Conservation (phyloP, 2,329 filamentous ascomycete genomes). For the Fusarium cyanostomum region DNA sequence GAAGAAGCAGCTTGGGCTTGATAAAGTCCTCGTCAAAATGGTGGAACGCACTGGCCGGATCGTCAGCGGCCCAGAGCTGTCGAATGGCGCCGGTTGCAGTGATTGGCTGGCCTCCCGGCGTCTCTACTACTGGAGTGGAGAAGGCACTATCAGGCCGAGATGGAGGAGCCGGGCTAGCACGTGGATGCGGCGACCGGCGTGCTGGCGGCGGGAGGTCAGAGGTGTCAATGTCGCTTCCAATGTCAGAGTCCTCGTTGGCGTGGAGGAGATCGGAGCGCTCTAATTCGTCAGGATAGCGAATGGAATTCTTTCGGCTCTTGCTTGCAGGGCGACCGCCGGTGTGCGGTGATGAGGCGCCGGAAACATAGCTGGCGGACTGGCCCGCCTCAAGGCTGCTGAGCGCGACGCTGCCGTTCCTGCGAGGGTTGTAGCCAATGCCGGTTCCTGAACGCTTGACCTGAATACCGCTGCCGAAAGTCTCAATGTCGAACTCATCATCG, state of each 20-base stretch:
- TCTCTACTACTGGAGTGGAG: constrained; percentile 44
- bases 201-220: constrained; percentile 73
- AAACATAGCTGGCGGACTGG: constrained; percentile 60
- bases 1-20: constrained; percentile 88
- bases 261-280: constrained; percentile 68
- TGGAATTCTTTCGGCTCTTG: constrained; percentile 63
- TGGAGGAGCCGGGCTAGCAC: constrained; percentile 39
- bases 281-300: constrained; percentile 55
- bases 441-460: constrained; percentile 83
- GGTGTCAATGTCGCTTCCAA: constrained; percentile 71
- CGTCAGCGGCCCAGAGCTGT: constrained; percentile 84
- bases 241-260: constrained; percentile 63
- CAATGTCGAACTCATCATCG: constrained; percentile 98
- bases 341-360: constrained; percentile 62
- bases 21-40: constrained; percentile 97
- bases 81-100: constrained; percentile 80
- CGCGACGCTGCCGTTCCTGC: constrained; percentile 69
- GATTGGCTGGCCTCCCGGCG: constrained; percentile 55
- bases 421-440: constrained; percentile 80
- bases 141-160: constrained; percentile 44
- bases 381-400: constrained; percentile 60
- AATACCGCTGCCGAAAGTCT: constrained; percentile 74
- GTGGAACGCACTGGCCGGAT: constrained; percentile 88
- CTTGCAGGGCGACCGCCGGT: constrained; percentile 55
- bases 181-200: constrained; percentile 52